These are phyloP conservation scores for Termitomyces sp. DNA, from an alignment of 768 basidiomycete genomes.

Conservation along the genomic window DNA sequence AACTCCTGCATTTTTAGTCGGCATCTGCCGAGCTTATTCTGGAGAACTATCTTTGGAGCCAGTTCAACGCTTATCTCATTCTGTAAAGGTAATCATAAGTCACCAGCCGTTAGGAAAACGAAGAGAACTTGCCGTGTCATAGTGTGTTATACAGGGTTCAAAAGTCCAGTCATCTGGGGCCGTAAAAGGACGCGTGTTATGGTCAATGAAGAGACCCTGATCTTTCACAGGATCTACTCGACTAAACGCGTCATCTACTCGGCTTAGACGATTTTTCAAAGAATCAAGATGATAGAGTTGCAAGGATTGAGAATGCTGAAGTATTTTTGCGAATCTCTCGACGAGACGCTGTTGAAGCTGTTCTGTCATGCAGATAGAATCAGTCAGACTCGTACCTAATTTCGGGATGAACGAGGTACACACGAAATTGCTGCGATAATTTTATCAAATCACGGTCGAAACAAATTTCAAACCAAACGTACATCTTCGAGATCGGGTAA, in stretches of 20 bases:
- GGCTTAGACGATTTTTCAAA: slow-evolving; percentile 45
- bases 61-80: slow-evolving; percentile 59
- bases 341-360: slow-evolving; percentile 63
- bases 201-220: slow-evolving; percentile 65
- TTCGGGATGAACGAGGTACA: not conserved
- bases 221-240: slow-evolving; percentile 55
- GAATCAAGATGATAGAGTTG: slow-evolving; percentile 54
- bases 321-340: slow-evolving; percentile 45
- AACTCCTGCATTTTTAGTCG: slow-evolving; percentile 62
- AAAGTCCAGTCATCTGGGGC: slow-evolving; percentile 66
- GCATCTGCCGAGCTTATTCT: slow-evolving; percentile 66
- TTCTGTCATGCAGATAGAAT: slow-evolving; percentile 40
- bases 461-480: slow-evolving; percentile 20
- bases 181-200: slow-evolving; percentile 64
- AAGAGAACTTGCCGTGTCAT: slow-evolving; percentile 58
- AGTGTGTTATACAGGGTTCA: slow-evolving; percentile 68
- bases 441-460: slow-evolving; percentile 3
- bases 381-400: not conserved
- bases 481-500: slow-evolving; percentile 72
- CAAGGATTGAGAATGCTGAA: slow-evolving; percentile 55
- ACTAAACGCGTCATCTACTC: slow-evolving; percentile 42
- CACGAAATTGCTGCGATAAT: slow-evolving; percentile 61
- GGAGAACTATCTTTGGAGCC: slow-evolving; percentile 71
- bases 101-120: not conserved
- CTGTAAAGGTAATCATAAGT: slow-evolving; percentile 26